These are phyloP conservation scores for Mimosa bimucronata DNA, from an alignment of 306 rosid species.

Conservation along the genomic window DNA sequence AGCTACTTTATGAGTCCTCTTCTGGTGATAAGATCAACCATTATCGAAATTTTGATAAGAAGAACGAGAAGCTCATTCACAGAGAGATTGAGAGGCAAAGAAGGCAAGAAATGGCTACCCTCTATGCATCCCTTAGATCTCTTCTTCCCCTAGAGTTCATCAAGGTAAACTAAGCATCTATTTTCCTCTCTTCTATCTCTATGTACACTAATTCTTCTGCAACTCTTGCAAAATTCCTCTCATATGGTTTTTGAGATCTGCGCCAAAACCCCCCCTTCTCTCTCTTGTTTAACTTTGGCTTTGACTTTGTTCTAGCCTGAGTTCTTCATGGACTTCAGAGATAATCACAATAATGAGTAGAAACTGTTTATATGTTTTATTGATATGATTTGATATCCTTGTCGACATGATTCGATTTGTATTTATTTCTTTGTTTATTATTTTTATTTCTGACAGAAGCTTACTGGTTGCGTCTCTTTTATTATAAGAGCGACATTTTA, in stretches of 20 bases:
- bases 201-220: not conserved
- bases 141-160: slow-evolving; percentile 55
- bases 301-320: no score
- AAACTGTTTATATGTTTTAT: no score
- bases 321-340: not conserved
- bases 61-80: slow-evolving; percentile 49
- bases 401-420: no score
- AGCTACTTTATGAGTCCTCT: slow-evolving; percentile 21
- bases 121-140: slow-evolving; percentile 64
- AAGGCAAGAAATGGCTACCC: slow-evolving; percentile 76
- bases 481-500: not conserved
- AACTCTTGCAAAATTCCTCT: slow-evolving; percentile 4
- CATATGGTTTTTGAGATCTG: not conserved
- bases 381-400: no score
- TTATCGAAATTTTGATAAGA: slow-evolving; percentile 27
- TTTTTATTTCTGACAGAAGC: no score
- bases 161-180: slow-evolving; percentile 39
- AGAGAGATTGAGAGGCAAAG: slow-evolving; percentile 71
- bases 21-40: not conserved
- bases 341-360: not conserved
- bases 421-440: no score
- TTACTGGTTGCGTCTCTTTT: not conserved
- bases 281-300: not conserved
- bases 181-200: not conserved
- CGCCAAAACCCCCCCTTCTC: not conserved